Conservation (phyloP, 208 protist species). For the Borovskyia barvae region DNA sequence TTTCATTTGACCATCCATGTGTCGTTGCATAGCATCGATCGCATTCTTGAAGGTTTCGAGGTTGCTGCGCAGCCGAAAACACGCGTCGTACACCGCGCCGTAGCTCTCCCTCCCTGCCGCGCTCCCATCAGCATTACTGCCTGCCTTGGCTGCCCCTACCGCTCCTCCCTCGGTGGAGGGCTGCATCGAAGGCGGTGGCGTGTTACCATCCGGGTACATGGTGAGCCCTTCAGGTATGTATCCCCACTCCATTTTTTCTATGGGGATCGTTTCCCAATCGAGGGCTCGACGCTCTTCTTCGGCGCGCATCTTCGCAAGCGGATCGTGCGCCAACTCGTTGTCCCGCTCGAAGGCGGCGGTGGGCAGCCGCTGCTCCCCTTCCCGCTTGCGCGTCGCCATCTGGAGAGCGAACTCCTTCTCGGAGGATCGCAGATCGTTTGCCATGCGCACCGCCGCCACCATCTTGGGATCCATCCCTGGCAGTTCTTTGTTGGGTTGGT, state of each 20-base stretch:
- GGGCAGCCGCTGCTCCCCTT: conserved; percentile 62
- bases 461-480: conserved; percentile 24
- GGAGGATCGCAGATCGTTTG: conserved; percentile 69
- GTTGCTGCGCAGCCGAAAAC: conserved; percentile 34
- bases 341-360: conserved; percentile 39
- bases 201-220: conserved; percentile 62
- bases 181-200: not conserved
- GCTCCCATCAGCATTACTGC: not conserved
- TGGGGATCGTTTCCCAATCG: conserved; percentile 31
- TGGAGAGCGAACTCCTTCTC: conserved; percentile 67
- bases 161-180: not conserved
- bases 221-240: conserved; percentile 77
- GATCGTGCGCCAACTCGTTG: conserved; percentile 3
- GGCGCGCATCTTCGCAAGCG: not conserved
- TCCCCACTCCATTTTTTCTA: conserved; percentile 68
- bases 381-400: conserved; percentile 50
- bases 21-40: conserved; percentile 65
- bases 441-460: conserved; percentile 50
- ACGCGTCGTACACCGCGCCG: conserved; percentile 36
- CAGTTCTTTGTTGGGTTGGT: conserved; percentile 23
- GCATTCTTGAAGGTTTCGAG: conserved; percentile 70
- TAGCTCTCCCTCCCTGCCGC: conserved; percentile 6
- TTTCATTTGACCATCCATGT: conserved; percentile 59
- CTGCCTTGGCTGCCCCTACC: not conserved
- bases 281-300: conserved; percentile 5